Evolutionary conservation across 1,284 basidiomycete genomes (phyloP), one percentile per base, ranked within the genome.

Genomic region (Pholiota adiposa): DNA sequence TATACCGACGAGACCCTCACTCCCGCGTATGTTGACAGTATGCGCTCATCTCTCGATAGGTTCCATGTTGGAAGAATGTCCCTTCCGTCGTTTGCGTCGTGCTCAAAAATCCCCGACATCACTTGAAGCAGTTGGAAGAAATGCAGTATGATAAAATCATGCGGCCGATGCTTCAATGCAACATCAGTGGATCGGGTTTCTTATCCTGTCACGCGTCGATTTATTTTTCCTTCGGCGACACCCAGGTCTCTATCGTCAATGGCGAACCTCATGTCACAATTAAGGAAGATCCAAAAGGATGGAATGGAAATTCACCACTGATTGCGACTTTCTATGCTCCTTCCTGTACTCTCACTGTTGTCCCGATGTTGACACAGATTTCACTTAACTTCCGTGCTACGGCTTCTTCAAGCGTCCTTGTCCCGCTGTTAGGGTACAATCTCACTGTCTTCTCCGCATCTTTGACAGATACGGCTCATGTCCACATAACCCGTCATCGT

Each of bases 281-380:
- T 4, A 41, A 64, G 4, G 77, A 77, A 62, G 81, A 83, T 41
- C 51, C 58, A 19, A 56, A 59, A 21, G 73, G 73, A 7, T 73
- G 74, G 59, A 52, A 65, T 0, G 73, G 74, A 27, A 61, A 59
- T 1, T 77, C 78, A 3, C 62, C 75, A 1, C 59, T 83, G 40
- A 68, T 83, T 18, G 67, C 77, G 11, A 78, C 72, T 12, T 79
- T 80, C 51, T 69, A 72, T 36, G 60, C 72, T n/a, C 72, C 79
- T 1, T 72, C 79, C 0, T 73, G 69, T 60, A 64, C 71, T 12
- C 63, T 83, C 29, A 62, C 70, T n/a, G n/a, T 61, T 1, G 66
- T 67, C 3, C 56, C 61, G 34, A 46, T 62, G 1, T 49, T 61
- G 11, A 63, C 56, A 4, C 19, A 60, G 33, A 61, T 82, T 23